Conservation (phyloP, 129 eudicot genomes). For the Escallonia herrerae region DNA sequence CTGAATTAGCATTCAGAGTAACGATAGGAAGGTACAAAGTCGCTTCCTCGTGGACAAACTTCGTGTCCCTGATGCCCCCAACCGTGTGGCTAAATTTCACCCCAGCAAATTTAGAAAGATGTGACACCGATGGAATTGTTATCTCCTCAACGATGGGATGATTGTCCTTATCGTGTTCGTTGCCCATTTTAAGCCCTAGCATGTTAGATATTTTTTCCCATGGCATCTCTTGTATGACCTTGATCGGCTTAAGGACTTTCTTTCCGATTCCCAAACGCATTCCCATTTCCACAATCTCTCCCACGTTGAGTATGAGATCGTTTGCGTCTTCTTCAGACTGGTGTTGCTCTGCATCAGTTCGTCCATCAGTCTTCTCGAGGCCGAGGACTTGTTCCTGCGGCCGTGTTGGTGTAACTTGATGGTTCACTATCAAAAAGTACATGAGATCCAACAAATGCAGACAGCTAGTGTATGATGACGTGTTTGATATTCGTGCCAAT, state of each 20-base stretch:
- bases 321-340: too few relatives aligned
- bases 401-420: background rate
- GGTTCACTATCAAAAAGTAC: constrained; percentile 2
- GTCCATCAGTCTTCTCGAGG: background rate
- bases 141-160: constrained; percentile 30
- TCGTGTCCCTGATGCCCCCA: constrained; percentile 24
- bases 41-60: constrained; percentile 17
- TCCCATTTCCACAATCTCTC: background rate
- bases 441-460: constrained; percentile 2
- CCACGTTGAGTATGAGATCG: background rate
- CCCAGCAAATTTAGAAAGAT: constrained; percentile 29
- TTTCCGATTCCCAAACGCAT: background rate
- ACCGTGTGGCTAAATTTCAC: constrained; percentile 19
- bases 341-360: background rate
- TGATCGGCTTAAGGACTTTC: background rate
- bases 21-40: constrained; percentile 36
- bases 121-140: constrained; percentile 34
- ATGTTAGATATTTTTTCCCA: background rate
- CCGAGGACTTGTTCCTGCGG: background rate
- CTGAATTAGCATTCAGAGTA: constrained; percentile 30
- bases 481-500: constrained; percentile 6
- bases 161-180: background rate
- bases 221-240: background rate
- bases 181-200: background rate
- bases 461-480: background rate